These are phyloP conservation scores for Dioscorea zingiberensis DNA, from an alignment of 106 monocot genomes.

Conservation along the genomic window DNA sequence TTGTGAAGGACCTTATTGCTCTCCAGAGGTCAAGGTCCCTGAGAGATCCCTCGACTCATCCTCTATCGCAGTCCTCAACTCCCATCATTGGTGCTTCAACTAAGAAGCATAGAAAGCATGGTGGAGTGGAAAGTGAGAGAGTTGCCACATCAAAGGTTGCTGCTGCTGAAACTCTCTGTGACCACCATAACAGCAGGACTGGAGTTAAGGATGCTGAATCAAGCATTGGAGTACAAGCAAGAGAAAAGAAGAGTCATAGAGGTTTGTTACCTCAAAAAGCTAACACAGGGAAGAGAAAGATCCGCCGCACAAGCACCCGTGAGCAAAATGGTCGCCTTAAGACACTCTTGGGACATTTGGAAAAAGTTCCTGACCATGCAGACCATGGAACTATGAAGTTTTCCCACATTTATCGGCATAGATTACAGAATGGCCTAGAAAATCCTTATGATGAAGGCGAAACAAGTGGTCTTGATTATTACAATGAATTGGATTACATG, in stretches of 20 bases:
- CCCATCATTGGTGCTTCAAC: conserved; percentile 13
- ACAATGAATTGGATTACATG: not conserved
- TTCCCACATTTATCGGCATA: not conserved
- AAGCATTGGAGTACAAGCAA: conserved; percentile 12
- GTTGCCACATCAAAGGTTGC: conserved; percentile 21
- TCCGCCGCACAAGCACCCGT: not conserved
- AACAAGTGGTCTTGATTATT: not conserved
- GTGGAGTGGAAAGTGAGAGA: conserved; percentile 21
- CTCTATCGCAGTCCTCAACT: conserved; percentile 59
- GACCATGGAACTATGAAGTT: not conserved
- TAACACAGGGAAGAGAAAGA: not conserved
- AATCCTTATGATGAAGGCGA: not conserved
- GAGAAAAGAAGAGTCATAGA: conserved; percentile 7
- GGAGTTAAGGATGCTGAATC: conserved; percentile 5
- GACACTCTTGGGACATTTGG: conserved; percentile 16
- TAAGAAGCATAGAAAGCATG: conserved; percentile 20
- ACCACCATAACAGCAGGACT: not conserved
- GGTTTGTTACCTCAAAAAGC: not conserved
- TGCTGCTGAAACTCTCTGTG: conserved; percentile 7
- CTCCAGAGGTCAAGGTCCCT: conserved; percentile 85
- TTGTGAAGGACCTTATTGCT: conserved; percentile 66
- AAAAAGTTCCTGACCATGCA: conserved; percentile 5
- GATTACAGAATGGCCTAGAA: conserved; percentile 1
- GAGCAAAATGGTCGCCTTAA: conserved; percentile 3
- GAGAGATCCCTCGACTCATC: conserved; percentile 84